These are phyloP conservation scores for Stenocarpella maydis DNA, from an alignment of 2,329 filamentous ascomycete genomes.

Conservation along the genomic window DNA sequence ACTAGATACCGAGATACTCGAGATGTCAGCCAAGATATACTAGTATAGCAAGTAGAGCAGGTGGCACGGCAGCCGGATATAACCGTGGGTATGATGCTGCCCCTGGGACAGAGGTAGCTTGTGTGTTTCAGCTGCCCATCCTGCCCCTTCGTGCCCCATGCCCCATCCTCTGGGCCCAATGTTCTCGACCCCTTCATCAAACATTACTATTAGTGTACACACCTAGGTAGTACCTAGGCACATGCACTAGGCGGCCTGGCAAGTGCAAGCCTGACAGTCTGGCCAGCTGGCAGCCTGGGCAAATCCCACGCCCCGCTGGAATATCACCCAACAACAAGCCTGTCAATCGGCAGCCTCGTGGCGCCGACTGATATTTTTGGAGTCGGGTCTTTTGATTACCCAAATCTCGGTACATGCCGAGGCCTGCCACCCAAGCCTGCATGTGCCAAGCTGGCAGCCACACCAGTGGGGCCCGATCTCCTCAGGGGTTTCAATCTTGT, in stretches of 20 bases:
- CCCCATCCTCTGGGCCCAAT: not conserved
- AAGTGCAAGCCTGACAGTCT: too few species aligned
- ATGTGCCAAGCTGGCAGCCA: not conserved
- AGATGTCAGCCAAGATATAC: too few species aligned
- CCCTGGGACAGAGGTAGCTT: too few species aligned
- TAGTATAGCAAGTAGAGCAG: not conserved
- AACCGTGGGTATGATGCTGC: constrained; percentile 7
- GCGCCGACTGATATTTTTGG: constrained; percentile 21
- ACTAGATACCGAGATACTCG: too few species aligned
- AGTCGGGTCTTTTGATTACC: constrained; percentile 19
- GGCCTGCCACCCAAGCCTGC: not conserved
- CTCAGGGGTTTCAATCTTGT: not conserved
- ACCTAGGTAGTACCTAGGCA: too few species aligned
- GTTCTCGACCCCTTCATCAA: constrained; percentile 1
- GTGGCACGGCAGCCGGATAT: constrained; percentile 24
- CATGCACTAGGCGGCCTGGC: too few species aligned
- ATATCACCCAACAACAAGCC: not conserved
- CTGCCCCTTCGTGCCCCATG: not conserved
- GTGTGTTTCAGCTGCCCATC: constrained; percentile 22
- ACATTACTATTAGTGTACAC: too few species aligned
- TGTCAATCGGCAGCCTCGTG: constrained; percentile 2
- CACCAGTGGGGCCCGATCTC: constrained; percentile 16
- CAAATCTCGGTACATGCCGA: constrained; percentile 25
- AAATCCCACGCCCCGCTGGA: not conserved
- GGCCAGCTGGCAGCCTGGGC: too few species aligned